Evolutionary conservation across 768 basidiomycete genomes (phyloP).

Genomic region (Tephrocybe sp.): DNA sequence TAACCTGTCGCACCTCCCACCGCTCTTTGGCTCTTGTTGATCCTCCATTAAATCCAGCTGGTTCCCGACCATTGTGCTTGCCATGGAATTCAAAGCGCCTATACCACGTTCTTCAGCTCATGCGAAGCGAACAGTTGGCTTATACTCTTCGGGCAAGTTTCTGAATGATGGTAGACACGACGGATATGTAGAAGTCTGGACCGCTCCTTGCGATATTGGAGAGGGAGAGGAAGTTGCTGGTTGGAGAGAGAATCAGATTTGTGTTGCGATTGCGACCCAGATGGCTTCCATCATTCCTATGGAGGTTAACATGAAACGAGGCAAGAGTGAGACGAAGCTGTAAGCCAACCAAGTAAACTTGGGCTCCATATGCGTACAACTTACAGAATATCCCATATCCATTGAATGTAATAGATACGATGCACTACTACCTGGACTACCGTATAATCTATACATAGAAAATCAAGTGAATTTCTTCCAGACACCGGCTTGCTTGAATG

Average conservation of each 20-base stretch:
- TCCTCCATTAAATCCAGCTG: background rate
- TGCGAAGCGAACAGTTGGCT: slow-evolving; percentile 52
- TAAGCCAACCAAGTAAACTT: slow-evolving; percentile 3
- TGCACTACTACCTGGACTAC: too few relatives aligned
- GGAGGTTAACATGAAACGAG: slow-evolving; percentile 36
- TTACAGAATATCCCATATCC: too few relatives aligned
- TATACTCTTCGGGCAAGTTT: slow-evolving; percentile 55
- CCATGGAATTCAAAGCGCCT: slow-evolving; percentile 63
- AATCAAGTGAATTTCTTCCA: too few relatives aligned
- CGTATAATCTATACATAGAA: too few relatives aligned
- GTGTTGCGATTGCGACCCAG: slow-evolving; percentile 61
- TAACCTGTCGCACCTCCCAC: slow-evolving; percentile 10
- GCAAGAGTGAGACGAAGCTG: slow-evolving; percentile 22
- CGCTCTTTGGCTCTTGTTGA: background rate
- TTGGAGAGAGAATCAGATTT: slow-evolving; percentile 65
- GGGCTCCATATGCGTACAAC: background rate
- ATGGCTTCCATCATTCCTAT: slow-evolving; percentile 53
- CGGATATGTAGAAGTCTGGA: slow-evolving; percentile 63
- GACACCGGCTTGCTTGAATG: too few relatives aligned
- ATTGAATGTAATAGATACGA: too few relatives aligned
- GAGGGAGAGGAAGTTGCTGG: slow-evolving; percentile 38
- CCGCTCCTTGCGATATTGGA: slow-evolving; percentile 57
- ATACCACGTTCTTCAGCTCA: slow-evolving; percentile 45
- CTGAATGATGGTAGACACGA: slow-evolving; percentile 57
- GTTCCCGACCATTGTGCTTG: slow-evolving; percentile 63